phyloP scores from a whole-genome alignment of 495 filamentous ascomycete genomes.

The Talaromyces trachyspermus region DNA sequence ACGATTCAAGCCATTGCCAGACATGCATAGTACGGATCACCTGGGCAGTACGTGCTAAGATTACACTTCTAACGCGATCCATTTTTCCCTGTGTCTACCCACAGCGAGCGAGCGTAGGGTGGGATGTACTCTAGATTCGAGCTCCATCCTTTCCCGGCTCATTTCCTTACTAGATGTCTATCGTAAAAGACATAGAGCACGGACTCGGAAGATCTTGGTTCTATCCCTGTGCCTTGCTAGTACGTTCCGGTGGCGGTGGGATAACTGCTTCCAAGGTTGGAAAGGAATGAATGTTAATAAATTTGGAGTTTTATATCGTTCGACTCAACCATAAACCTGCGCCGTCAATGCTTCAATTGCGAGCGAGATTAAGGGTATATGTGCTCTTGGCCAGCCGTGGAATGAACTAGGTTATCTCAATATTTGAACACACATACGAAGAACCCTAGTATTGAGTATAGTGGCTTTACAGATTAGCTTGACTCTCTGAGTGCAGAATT shows the following conservation, averaged over 20 bases:
- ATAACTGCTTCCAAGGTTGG: constrained; percentile 62
- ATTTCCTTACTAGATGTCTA: too few species aligned
- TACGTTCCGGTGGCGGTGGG: constrained; percentile 53
- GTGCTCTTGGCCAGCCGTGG: constrained; percentile 53
- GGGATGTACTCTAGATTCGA: too few species aligned
- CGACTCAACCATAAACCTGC: constrained; percentile 35
- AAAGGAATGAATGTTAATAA: constrained; percentile 57
- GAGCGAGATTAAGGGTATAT: constrained; percentile 36
- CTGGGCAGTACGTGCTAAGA: too few species aligned
- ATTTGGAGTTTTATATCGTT: constrained; percentile 56
- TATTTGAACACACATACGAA: constrained; percentile 46
- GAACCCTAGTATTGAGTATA: constrained; percentile 42
- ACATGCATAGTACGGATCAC: too few species aligned
- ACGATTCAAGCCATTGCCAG: too few species aligned
- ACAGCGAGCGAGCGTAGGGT: too few species aligned
- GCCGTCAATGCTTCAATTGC: constrained; percentile 46
- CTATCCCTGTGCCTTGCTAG: constrained; percentile 31
- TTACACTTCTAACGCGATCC: too few species aligned
- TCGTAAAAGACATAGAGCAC: too few species aligned
- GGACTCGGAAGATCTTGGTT: constrained; percentile 47
- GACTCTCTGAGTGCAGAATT: constrained; percentile 26
- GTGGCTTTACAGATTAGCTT: constrained; percentile 50
- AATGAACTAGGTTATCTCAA: constrained; percentile 46
- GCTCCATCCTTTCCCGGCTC: too few species aligned
- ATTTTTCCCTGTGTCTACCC: too few species aligned